These are phyloP conservation scores for Lecanicillium sp. DNA, from an alignment of 2,329 filamentous ascomycete genomes.

Conservation along the genomic window DNA sequence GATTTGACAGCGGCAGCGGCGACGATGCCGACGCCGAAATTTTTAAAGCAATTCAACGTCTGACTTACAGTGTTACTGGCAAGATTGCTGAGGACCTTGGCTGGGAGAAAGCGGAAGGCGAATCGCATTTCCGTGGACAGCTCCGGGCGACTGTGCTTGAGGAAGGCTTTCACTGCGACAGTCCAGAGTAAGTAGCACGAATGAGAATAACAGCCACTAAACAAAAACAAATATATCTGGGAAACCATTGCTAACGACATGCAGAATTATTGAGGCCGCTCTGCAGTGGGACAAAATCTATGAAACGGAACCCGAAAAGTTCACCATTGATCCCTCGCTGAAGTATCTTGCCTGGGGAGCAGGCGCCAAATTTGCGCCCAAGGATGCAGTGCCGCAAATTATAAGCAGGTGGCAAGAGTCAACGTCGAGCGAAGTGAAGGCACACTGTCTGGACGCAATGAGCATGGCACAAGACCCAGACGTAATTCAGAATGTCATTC, in stretches of 20 bases:
- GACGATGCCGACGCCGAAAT: slow-evolving; percentile 62
- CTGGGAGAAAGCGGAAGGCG: slow-evolving; percentile 68
- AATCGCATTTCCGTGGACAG: slow-evolving; percentile 75
- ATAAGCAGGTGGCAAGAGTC: not conserved
- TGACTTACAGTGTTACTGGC: slow-evolving; percentile 71
- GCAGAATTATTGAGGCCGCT: not conserved
- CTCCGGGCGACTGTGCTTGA: slow-evolving; percentile 75
- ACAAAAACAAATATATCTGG: too few relatives aligned
- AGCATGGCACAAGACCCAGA: slow-evolving; percentile 26
- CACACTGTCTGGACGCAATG: not conserved
- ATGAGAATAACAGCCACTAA: not conserved
- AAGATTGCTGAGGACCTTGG: slow-evolving; percentile 78
- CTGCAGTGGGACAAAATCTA: not conserved
- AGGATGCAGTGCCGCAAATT: not conserved
- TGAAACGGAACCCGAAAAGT: not conserved
- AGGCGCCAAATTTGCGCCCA: not conserved
- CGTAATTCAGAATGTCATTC: slow-evolving; percentile 59
- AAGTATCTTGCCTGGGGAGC: slow-evolving; percentile 1
- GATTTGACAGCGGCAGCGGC: slow-evolving; percentile 85
- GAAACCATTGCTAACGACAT: too few relatives aligned
- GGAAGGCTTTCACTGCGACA: slow-evolving; percentile 66
- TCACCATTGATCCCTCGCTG: slow-evolving; percentile 1
- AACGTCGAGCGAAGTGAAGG: not conserved
- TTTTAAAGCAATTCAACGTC: slow-evolving; percentile 70
- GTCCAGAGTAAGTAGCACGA: slow-evolving; percentile 53